Percentiles rank a stretch among this genome's conserved stretches.
phyloP scores from a whole-genome alignment of 768 basidiomycete genomes.

The Suillus weaverae region DNA sequence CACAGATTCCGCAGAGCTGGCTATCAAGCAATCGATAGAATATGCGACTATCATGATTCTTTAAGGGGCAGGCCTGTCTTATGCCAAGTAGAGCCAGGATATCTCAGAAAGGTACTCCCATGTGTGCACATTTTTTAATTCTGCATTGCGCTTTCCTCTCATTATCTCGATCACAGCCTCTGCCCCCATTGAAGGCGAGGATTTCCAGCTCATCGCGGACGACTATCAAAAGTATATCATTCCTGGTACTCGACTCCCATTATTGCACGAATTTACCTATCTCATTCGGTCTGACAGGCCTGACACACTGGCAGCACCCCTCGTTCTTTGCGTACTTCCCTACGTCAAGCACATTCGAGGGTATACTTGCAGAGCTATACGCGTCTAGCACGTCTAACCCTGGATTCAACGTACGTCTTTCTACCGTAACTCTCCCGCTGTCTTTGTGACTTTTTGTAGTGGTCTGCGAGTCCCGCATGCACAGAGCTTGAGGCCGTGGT shows the following conservation, averaged over 20 bases:
- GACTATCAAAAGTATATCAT: slow-evolving; percentile 82
- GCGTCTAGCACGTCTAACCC: slow-evolving; percentile 76
- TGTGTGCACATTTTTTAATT: slow-evolving; percentile 35
- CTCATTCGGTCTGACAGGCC: slow-evolving; percentile 41
- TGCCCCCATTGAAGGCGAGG: slow-evolving; percentile 72
- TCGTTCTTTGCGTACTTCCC: slow-evolving; percentile 91
- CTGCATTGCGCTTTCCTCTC: neutral
- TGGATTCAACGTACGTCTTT: slow-evolving; percentile 74
- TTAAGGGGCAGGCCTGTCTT: slow-evolving; percentile 65
- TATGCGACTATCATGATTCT: slow-evolving; percentile 84
- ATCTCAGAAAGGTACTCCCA: slow-evolving; percentile 68
- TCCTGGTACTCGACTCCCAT: slow-evolving; percentile 55
- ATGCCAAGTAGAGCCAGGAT: slow-evolving; percentile 83
- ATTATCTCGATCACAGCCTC: slow-evolving; percentile 32
- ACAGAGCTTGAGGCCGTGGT: slow-evolving; percentile 87
- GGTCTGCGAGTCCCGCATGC: slow-evolving; percentile 86
- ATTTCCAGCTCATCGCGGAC: slow-evolving; percentile 68
- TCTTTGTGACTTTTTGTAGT: slow-evolving; percentile 45
- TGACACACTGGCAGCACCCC: slow-evolving; percentile 92
- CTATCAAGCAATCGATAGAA: slow-evolving; percentile 84
- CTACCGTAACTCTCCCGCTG: neutral
- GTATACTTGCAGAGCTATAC: slow-evolving; percentile 84
- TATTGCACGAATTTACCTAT: neutral
- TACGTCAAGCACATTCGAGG: slow-evolving; percentile 73
- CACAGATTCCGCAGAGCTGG: slow-evolving; percentile 81